Percentiles rank a stretch among this genome's conserved stretches.
phyloP scores from a whole-genome alignment of 2,329 filamentous ascomycete genomes.

The Aspergillus pseudonomiae region DNA sequence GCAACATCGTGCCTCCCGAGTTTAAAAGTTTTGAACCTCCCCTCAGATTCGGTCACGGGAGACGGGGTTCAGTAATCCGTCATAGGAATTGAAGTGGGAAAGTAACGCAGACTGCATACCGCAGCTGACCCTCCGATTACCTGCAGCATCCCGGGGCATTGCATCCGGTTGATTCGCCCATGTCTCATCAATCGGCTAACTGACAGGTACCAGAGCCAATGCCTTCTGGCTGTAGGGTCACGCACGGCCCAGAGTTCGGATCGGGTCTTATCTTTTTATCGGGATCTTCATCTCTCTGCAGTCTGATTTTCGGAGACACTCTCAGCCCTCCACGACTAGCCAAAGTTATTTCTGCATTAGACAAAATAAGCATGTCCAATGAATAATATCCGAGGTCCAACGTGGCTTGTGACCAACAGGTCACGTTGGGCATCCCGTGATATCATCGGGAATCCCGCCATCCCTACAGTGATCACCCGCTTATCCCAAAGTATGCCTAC shows the following conservation, averaged over 20 bases:
- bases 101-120: background rate
- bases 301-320: background rate
- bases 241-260: background rate
- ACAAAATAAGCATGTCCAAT: background rate
- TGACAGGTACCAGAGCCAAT: background rate
- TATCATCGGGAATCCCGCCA: background rate
- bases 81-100: background rate
- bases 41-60: background rate
- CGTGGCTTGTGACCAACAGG: conserved; percentile 5
- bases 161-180: background rate
- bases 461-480: background rate
- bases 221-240: background rate
- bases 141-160: background rate
- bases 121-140: background rate
- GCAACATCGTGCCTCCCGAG: too few relatives aligned
- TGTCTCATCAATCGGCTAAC: background rate
- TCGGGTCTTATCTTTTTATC: background rate
- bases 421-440: conserved; percentile 1
- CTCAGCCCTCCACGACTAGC: background rate
- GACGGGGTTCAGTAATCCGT: background rate
- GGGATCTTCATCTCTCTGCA: background rate
- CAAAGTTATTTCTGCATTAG: background rate
- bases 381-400: background rate
- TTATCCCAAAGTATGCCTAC: too few relatives aligned
- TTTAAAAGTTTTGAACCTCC: background rate